A percentile compares a stretch with the other conserved stretches of the same genome.
phyloP scores from a whole-genome alignment of 306 rosid species.

The Carpinus fangiana region DNA sequence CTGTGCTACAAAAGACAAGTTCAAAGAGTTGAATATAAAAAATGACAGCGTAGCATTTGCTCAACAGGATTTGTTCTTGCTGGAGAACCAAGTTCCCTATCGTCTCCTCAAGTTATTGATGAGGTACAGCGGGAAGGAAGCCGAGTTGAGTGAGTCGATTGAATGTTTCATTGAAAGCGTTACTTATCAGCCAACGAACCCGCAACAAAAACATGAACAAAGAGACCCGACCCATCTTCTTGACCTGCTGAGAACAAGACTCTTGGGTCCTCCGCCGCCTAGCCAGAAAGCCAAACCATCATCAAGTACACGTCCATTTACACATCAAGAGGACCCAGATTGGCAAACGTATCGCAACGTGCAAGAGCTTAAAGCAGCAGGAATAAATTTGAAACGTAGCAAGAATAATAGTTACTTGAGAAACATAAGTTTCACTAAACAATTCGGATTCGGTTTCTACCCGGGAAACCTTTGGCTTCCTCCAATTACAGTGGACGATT shows the following conservation, averaged over 20 bases:
- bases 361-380: background rate
- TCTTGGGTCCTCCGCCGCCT: background rate
- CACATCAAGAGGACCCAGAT: background rate
- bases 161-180: accelerated
- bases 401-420: background rate
- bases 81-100: slow-evolving; percentile 38
- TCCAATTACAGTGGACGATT: slow-evolving; percentile 15
- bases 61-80: slow-evolving; percentile 27
- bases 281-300: background rate
- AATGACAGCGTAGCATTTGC: background rate
- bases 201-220: background rate
- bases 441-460: background rate
- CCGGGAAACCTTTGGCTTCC: slow-evolving; percentile 19
- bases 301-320: background rate
- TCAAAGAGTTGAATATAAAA: background rate
- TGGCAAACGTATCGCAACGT: background rate
- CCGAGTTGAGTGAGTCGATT: background rate
- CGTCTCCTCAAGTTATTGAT: slow-evolving; percentile 6
- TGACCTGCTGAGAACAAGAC: slow-evolving; percentile 3
- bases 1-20: accelerated
- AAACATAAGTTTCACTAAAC: background rate
- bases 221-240: slow-evolving; percentile 8
- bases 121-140: background rate
- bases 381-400: background rate
- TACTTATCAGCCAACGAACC: no score